Conservation (phyloP, 1,284 basidiomycete species). For the Leccinum fuscescens region DNA sequence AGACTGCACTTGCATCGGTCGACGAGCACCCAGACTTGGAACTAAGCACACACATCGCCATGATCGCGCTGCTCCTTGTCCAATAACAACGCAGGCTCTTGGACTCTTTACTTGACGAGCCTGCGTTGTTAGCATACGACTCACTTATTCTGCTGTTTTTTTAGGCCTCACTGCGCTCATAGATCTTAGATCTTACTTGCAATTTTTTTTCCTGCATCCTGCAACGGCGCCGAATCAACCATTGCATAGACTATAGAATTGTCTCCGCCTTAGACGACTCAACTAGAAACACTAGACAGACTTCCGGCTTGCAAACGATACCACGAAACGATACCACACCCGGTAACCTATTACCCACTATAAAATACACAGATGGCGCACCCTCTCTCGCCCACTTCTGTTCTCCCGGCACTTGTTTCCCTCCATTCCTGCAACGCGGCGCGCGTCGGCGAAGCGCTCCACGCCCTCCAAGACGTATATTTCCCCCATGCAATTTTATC, state of each 20-base stretch:
- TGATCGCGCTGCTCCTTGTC: constrained; percentile 37
- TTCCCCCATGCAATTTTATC: constrained; percentile 28
- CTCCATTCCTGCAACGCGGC: constrained; percentile 36
- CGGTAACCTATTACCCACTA: neutral
- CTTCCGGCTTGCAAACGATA: neutral
- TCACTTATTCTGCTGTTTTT: neutral
- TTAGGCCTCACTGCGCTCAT: neutral
- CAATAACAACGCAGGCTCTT: constrained; percentile 33
- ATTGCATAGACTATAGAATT: constrained; percentile 26
- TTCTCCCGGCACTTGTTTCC: constrained; percentile 48
- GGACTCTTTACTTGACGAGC: constrained; percentile 9
- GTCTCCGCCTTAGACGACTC: constrained; percentile 14
- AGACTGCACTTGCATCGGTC: constrained; percentile 40
- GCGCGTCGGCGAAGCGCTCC: constrained; percentile 13
- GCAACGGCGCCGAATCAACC: neutral
- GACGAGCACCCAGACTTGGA: constrained; percentile 8
- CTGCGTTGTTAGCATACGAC: constrained; percentile 15
- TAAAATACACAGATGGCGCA: constrained; percentile 13
- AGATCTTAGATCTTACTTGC: neutral
- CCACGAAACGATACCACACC: constrained; percentile 10
- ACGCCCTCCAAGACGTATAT: constrained; percentile 46
- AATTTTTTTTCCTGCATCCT: neutral
- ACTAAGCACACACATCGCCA: constrained; percentile 12
- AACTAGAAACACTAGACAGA: neutral
- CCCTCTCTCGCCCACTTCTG: constrained; percentile 39